Evolutionary conservation across 371 early-diverging fungal species (phyloP).

Genomic region (Lichtheimia corymbifera): DNA sequence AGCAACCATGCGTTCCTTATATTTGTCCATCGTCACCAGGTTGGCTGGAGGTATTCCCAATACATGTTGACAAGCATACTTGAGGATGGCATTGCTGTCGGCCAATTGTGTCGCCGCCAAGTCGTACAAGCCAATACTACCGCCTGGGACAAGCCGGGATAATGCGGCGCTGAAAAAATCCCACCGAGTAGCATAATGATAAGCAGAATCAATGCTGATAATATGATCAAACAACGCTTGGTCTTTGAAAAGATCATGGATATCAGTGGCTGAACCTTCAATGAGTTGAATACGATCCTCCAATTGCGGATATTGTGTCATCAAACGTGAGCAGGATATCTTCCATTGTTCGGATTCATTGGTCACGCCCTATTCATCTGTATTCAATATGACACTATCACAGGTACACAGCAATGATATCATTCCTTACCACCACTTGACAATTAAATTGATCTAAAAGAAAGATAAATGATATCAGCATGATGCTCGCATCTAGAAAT

Average conservation of each 20-base stretch:
- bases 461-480: background rate
- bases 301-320: conserved; percentile 8
- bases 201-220: conserved; percentile 58
- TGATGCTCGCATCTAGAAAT: background rate
- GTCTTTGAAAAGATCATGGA: conserved; percentile 7
- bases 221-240: conserved; percentile 40
- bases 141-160: conserved; percentile 27
- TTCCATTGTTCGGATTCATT: conserved; percentile 42
- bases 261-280: conserved; percentile 38
- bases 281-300: conserved; percentile 15
- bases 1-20: conserved; percentile 6
- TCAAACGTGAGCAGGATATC: conserved; percentile 21
- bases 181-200: conserved; percentile 58
- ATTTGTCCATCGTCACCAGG: conserved; percentile 21
- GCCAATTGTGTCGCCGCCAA: conserved; percentile 17
- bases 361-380: conserved; percentile 41
- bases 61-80: conserved; percentile 10
- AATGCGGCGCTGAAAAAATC: conserved; percentile 40
- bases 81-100: conserved; percentile 1
- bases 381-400: too few species aligned
- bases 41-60: conserved; percentile 31
- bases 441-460: conserved; percentile 23
- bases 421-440: conserved; percentile 30
- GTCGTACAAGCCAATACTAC: conserved; percentile 47
- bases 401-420: too few species aligned